Conservation (phyloP, 2,329 filamentous ascomycete genomes). For the Aspergillus fumigatiaffinis region DNA sequence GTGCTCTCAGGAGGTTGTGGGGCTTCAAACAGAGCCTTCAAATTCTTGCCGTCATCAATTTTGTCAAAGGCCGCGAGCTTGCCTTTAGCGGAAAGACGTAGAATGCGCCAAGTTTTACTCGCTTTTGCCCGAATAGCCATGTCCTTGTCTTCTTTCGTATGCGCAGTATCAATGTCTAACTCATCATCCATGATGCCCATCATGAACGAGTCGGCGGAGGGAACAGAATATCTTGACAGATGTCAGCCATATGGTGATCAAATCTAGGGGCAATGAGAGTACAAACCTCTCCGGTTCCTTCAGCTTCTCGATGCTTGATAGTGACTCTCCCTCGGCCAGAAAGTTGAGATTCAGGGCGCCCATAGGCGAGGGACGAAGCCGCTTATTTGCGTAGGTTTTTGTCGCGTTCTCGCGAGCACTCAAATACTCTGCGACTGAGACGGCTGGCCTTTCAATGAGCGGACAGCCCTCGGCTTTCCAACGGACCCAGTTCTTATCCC, state of each 20-base stretch:
- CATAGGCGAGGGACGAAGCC: constrained; percentile 64
- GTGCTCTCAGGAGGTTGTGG: constrained; percentile 16
- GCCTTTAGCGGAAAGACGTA: constrained; percentile 72
- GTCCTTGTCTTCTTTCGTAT: constrained; percentile 58
- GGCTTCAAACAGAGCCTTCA: constrained; percentile 48
- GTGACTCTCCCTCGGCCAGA: constrained; percentile 62
- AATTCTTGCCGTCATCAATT: constrained; percentile 75
- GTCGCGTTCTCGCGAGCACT: constrained; percentile 64
- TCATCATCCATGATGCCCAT: constrained; percentile 73
- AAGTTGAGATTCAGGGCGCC: constrained; percentile 75
- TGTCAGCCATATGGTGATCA: constrained; percentile 10
- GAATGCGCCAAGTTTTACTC: constrained; percentile 85
- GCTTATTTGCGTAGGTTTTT: constrained; percentile 66
- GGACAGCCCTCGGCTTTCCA: constrained; percentile 97
- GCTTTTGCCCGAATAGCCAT: constrained; percentile 66
- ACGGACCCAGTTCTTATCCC: constrained; percentile 97
- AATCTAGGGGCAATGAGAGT: neutral
- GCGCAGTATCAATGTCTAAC: constrained; percentile 80
- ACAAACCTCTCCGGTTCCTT: constrained; percentile 56
- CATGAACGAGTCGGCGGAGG: constrained; percentile 66
- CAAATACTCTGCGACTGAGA: constrained; percentile 65
- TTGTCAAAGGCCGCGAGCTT: constrained; percentile 79
- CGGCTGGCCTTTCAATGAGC: constrained; percentile 71
- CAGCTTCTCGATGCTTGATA: constrained; percentile 64
- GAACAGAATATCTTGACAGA: constrained; percentile 57